phyloP scores from a whole-genome alignment of 2,329 filamentous ascomycete species.

The Fusarium sp. region DNA sequence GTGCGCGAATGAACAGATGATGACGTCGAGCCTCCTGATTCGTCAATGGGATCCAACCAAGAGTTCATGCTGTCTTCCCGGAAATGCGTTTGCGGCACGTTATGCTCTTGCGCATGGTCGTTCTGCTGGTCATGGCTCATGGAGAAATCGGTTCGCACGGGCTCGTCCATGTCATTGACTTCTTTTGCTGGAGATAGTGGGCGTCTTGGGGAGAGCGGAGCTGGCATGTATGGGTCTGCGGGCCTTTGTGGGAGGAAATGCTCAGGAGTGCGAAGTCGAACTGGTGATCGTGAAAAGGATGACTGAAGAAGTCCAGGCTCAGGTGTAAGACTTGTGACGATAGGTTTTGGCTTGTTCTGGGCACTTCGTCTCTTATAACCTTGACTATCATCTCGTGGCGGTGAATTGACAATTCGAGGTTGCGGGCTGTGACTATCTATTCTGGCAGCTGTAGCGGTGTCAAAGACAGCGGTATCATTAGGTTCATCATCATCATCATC shows the following conservation, averaged over 20 bases:
- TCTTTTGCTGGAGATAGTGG: slow-evolving; percentile 56
- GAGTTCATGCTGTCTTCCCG: slow-evolving; percentile 80
- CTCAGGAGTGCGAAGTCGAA: slow-evolving; percentile 44
- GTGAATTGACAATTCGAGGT: slow-evolving; percentile 38
- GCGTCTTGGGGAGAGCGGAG: slow-evolving; percentile 75
- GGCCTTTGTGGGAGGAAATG: slow-evolving; percentile 58
- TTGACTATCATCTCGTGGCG: slow-evolving; percentile 35
- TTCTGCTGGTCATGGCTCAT: slow-evolving; percentile 26
- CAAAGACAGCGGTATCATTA: slow-evolving; percentile 58
- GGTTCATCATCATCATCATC: slow-evolving; percentile 57
- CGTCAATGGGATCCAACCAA: slow-evolving; percentile 94
- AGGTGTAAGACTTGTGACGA: slow-evolving; percentile 40
- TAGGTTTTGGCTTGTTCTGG: slow-evolving; percentile 40
- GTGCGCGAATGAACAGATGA: slow-evolving; percentile 85
- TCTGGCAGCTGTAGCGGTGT: slow-evolving; percentile 63
- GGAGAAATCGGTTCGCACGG: slow-evolving; percentile 52
- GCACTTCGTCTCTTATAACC: slow-evolving; percentile 38
- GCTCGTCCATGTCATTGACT: slow-evolving; percentile 38
- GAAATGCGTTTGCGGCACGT: slow-evolving; percentile 53
- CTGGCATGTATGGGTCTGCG: slow-evolving; percentile 72
- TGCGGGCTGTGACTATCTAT: slow-evolving; percentile 48
- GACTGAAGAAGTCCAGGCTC: slow-evolving; percentile 58
- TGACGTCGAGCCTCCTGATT: slow-evolving; percentile 82
- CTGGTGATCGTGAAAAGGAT: slow-evolving; percentile 63
- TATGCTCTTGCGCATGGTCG: slow-evolving; percentile 5